Conservation (phyloP, 139 green algal genomes). For the Chlorella sorokiniana region DNA sequence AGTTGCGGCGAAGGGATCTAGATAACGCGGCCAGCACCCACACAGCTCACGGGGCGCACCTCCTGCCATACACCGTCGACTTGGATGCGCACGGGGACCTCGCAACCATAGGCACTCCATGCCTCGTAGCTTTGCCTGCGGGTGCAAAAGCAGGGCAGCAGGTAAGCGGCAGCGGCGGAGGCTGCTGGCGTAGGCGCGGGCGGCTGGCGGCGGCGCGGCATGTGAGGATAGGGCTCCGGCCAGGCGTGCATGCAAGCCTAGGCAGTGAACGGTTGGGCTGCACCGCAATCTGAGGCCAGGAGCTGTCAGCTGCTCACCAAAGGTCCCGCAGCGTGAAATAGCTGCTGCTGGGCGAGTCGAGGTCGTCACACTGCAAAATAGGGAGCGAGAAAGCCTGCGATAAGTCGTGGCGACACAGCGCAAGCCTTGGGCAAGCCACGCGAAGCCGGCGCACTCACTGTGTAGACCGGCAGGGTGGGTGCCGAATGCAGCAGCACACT, state of each 20-base stretch:
- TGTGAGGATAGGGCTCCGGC: background rate
- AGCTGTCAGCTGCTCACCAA: background rate
- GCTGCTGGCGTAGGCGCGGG: too few relatives aligned
- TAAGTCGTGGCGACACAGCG: background rate
- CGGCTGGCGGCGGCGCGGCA: background rate
- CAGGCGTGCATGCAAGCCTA: background rate
- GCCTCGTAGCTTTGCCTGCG: slow-evolving; percentile 44
- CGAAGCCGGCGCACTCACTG: background rate
- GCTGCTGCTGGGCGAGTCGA: background rate
- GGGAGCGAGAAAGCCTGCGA: background rate
- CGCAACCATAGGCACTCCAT: slow-evolving; percentile 48
- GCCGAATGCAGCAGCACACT: slow-evolving; percentile 3
- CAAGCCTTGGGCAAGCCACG: background rate
- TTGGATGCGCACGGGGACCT: slow-evolving; percentile 36
- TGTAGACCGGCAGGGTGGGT: background rate
- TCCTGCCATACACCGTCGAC: slow-evolving; percentile 28
- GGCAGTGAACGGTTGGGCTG: background rate
- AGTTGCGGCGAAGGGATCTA: background rate
- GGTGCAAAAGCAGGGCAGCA: background rate
- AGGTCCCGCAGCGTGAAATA: slow-evolving; percentile 29
- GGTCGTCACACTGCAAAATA: slow-evolving; percentile 8
- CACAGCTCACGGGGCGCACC: background rate
- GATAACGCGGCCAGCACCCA: background rate
- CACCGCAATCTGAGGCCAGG: background rate
- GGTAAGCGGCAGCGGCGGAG: background rate